These are phyloP conservation scores for Phytomonas francai DNA, from an alignment of 208 protist species.

Conservation along the genomic window DNA sequence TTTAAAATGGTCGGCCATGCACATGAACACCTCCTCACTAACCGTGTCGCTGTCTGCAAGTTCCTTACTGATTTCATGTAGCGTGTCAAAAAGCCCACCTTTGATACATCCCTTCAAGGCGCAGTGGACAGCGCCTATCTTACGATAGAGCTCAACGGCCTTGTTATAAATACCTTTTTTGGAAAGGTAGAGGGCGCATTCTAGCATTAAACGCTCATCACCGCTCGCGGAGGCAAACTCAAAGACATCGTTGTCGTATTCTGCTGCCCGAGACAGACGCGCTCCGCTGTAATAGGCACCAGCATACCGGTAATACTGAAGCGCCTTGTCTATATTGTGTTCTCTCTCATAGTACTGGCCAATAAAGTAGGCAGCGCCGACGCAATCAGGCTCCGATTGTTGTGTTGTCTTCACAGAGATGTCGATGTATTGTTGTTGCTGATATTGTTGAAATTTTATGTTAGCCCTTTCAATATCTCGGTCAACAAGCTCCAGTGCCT, in stretches of 20 bases:
- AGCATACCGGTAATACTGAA: constrained; percentile 88
- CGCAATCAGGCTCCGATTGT: constrained; percentile 34
- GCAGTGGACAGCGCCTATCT: constrained; percentile 83
- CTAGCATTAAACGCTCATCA: constrained; percentile 78
- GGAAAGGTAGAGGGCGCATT: constrained; percentile 87
- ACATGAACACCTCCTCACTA: constrained; percentile 86
- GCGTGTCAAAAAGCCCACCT: constrained; percentile 84
- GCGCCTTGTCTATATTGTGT: constrained; percentile 45
- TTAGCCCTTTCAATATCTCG: constrained; percentile 51
- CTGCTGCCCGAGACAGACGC: constrained; percentile 69
- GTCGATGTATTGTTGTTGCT: constrained; percentile 21
- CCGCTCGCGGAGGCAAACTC: constrained; percentile 65
- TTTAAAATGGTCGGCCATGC: constrained; percentile 91
- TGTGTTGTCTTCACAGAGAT: constrained; percentile 4
- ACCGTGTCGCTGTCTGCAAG: constrained; percentile 51
- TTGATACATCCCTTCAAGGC: constrained; percentile 91
- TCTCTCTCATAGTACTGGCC: constrained; percentile 84
- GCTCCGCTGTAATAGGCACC: constrained; percentile 87
- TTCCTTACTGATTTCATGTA: constrained; percentile 89
- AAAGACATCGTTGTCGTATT: constrained; percentile 66
- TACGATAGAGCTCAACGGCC: constrained; percentile 92
- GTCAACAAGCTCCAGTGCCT: constrained; percentile 77
- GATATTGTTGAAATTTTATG: constrained; percentile 22
- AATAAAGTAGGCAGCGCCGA: constrained; percentile 91
- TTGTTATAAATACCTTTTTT: constrained; percentile 80